Conservation (phyloP, 331 rosid genomes). For the Pyracantha coccinea region DNA sequence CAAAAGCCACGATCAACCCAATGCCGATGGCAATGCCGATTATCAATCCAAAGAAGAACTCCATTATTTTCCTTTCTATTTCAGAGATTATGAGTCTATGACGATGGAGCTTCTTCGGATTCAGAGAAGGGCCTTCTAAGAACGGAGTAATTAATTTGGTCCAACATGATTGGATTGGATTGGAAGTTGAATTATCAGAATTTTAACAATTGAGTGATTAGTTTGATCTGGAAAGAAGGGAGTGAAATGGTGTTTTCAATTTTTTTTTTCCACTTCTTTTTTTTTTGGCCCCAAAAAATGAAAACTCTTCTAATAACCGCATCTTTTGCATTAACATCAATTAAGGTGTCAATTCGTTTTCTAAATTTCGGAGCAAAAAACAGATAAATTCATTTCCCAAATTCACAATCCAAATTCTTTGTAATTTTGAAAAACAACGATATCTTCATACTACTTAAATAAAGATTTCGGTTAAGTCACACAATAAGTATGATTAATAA, state of each 20-base stretch:
- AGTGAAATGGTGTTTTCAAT: constrained; percentile 12
- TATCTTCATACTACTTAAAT: no score
- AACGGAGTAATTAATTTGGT: background rate
- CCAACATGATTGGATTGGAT: background rate
- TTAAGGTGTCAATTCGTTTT: no score
- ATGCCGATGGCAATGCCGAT: constrained; percentile 62
- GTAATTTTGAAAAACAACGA: background rate
- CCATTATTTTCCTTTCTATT: constrained; percentile 1
- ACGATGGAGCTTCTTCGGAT: background rate
- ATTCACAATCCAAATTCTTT: background rate
- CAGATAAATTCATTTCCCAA: background rate
- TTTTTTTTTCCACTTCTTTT: background rate
- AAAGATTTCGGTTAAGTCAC: no score
- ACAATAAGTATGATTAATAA: no score
- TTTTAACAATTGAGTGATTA: background rate
- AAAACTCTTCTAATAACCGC: background rate
- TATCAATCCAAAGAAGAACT: constrained; percentile 53
- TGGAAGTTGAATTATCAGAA: background rate
- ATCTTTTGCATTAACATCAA: background rate
- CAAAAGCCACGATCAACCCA: constrained; percentile 47
- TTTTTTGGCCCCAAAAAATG: background rate
- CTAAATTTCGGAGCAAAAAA: no score
- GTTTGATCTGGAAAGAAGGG: constrained; percentile 5
- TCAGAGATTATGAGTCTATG: background rate
- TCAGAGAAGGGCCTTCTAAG: background rate